These are phyloP conservation scores for Zymoseptoria crescenta DNA, from an alignment of 2,329 filamentous ascomycete genomes.

Conservation along the genomic window DNA sequence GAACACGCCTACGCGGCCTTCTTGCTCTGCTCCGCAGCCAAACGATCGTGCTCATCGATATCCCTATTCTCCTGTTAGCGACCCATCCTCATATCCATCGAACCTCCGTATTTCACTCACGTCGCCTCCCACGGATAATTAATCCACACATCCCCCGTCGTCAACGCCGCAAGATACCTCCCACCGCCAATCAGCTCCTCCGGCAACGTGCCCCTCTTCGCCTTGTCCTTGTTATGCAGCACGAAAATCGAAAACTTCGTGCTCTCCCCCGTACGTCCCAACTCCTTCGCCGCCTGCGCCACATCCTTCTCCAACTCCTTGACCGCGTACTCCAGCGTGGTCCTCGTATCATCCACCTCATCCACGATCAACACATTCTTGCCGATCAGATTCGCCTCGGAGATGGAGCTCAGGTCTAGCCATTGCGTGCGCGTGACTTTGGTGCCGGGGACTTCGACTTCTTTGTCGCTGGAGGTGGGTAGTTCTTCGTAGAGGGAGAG, in stretches of 20 bases:
- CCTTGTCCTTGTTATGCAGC: conserved; percentile 96
- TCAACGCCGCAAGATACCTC: conserved; percentile 77
- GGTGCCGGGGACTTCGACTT: conserved; percentile 72
- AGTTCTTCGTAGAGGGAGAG: conserved; percentile 93
- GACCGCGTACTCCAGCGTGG: conserved; percentile 88
- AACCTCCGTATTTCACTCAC: conserved; percentile 14
- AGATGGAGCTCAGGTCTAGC: conserved; percentile 80
- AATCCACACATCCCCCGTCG: conserved; percentile 93
- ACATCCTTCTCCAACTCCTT: conserved; percentile 93
- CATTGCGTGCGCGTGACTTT: conserved; percentile 90
- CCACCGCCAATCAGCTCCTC: conserved; percentile 63
- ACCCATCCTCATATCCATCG: neutral
- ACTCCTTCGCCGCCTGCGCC: conserved; percentile 64
- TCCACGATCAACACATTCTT: conserved; percentile 90
- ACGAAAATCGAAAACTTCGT: conserved; percentile 94
- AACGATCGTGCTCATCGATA: conserved; percentile 81
- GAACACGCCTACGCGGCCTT: neutral
- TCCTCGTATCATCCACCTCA: conserved; percentile 92
- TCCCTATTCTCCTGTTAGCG: conserved; percentile 42
- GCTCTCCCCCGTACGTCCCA: conserved; percentile 56
- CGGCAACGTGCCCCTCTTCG: conserved; percentile 83
- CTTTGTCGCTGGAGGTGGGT: conserved; percentile 34
- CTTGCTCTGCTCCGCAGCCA: conserved; percentile 41
- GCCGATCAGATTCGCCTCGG: conserved; percentile 82
- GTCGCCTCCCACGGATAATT: conserved; percentile 97